These are phyloP conservation scores for Thalia dealbata DNA, from an alignment of 176 grass and related monocot genomes.

Conservation along the genomic window DNA sequence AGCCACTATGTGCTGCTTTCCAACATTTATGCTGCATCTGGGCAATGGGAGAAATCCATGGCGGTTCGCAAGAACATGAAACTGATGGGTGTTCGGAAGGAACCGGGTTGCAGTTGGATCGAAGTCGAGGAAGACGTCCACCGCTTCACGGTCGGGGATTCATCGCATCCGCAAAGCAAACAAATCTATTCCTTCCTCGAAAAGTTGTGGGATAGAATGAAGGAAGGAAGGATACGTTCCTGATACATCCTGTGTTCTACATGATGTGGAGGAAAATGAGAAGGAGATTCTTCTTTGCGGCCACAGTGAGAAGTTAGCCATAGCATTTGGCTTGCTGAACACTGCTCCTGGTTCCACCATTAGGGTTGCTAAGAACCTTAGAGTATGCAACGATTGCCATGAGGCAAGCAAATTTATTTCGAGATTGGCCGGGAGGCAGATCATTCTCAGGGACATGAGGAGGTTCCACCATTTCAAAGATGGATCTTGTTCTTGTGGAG, in stretches of 20 bases:
- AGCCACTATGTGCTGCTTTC: slow-evolving; percentile 90
- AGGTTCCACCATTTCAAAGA: slow-evolving; percentile 79
- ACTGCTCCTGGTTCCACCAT: slow-evolving; percentile 43
- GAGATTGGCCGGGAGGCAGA: slow-evolving; percentile 53
- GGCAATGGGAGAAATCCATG: slow-evolving; percentile 44
- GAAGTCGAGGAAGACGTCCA: slow-evolving; percentile 50
- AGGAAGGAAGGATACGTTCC: slow-evolving; percentile 51
- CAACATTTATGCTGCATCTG: slow-evolving; percentile 76
- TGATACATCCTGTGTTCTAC: slow-evolving; percentile 70
- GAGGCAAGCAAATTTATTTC: slow-evolving; percentile 80
- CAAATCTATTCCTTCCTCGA: slow-evolving; percentile 49
- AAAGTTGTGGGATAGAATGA: slow-evolving; percentile 66
- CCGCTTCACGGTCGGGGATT: slow-evolving; percentile 65
- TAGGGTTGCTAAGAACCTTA: slow-evolving; percentile 84
- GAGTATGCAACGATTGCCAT: slow-evolving; percentile 94
- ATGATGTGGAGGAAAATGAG: slow-evolving; percentile 57
- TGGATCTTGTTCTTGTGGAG: slow-evolving; percentile 74
- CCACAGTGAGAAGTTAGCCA: slow-evolving; percentile 93
- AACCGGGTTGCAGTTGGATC: slow-evolving; percentile 88
- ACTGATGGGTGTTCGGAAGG: slow-evolving; percentile 50
- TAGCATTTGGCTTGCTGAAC: slow-evolving; percentile 63
- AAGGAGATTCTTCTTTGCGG: slow-evolving; percentile 52
- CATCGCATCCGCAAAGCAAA: slow-evolving; percentile 52
- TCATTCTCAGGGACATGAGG: slow-evolving; percentile 61
- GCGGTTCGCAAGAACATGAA: slow-evolving; percentile 55